phyloP scores from a whole-genome alignment of 768 basidiomycete species.

The Auricularia sp. region DNA sequence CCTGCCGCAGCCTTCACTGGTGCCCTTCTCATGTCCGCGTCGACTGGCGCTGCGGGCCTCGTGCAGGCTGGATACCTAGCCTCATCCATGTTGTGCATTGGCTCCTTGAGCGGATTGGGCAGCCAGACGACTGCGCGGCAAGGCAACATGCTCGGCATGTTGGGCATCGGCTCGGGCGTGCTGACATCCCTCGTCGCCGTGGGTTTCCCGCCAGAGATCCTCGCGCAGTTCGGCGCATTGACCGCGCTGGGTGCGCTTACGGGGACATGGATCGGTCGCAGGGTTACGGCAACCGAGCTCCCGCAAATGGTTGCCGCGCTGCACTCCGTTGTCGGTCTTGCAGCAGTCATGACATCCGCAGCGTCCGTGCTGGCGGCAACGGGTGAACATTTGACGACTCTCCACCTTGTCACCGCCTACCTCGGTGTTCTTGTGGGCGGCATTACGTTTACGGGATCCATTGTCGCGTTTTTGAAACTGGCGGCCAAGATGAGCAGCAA shows the following conservation, averaged over 20 bases:
- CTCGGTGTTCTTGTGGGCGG: slow-evolving; percentile 81
- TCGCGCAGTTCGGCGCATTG: slow-evolving; percentile 70
- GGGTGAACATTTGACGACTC: slow-evolving; percentile 55
- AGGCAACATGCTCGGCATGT: slow-evolving; percentile 81
- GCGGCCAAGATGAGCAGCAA: slow-evolving; percentile 72
- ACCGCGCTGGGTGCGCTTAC: slow-evolving; percentile 62
- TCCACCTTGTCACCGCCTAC: slow-evolving; percentile 79
- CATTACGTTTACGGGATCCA: slow-evolving; percentile 81
- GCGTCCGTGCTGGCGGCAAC: slow-evolving; percentile 55
- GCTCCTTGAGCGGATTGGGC: slow-evolving; percentile 66
- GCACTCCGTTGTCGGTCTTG: slow-evolving; percentile 83
- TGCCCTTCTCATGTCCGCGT: slow-evolving; percentile 72
- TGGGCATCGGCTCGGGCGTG: slow-evolving; percentile 76
- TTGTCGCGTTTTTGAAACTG: slow-evolving; percentile 82
- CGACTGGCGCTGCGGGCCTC: slow-evolving; percentile 74
- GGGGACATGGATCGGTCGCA: slow-evolving; percentile 65
- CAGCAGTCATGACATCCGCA: slow-evolving; percentile 79
- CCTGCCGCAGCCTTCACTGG: slow-evolving; percentile 77
- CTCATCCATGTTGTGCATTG: slow-evolving; percentile 79
- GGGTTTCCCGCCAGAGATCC: slow-evolving; percentile 64
- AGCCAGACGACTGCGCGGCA: slow-evolving; percentile 77
- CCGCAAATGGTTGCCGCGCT: slow-evolving; percentile 77
- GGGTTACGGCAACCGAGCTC: slow-evolving; percentile 79
- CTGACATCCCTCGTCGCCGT: slow-evolving; percentile 73
- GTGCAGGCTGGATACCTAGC: slow-evolving; percentile 83